phyloP scores from a whole-genome alignment of 1,284 basidiomycete genomes.

The Stereum hirsutum region DNA sequence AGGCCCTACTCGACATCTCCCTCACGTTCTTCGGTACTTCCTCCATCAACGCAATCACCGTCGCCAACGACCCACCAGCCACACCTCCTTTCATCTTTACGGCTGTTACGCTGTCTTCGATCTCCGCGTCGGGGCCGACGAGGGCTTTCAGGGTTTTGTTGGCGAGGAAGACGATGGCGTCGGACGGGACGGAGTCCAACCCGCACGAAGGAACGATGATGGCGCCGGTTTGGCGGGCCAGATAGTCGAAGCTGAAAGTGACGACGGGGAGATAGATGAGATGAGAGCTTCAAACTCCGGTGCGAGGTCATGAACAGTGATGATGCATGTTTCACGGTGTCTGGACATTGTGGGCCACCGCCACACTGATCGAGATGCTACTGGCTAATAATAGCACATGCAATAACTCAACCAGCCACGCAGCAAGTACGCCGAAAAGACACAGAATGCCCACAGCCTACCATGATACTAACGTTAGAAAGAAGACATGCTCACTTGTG shows the following conservation, averaged over 20 bases:
- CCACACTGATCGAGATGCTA: too few relatives aligned
- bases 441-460: too few relatives aligned
- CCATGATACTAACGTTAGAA: slow-evolving; percentile 2
- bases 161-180: slow-evolving; percentile 50
- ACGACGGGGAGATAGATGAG: slow-evolving; percentile 1
- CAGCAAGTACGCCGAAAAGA: too few relatives aligned
- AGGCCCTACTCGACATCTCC: slow-evolving; percentile 27
- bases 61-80: slow-evolving; percentile 66
- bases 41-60: slow-evolving; percentile 38
- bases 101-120: slow-evolving; percentile 31
- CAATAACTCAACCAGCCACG: too few relatives aligned
- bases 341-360: too few relatives aligned
- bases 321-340: too few relatives aligned
- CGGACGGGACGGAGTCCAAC: slow-evolving; percentile 67
- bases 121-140: slow-evolving; percentile 21
- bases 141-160: slow-evolving; percentile 34
- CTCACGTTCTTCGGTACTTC: slow-evolving; percentile 34
- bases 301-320: too few relatives aligned
- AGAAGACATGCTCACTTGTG: slow-evolving; percentile 24
- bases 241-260: slow-evolving; percentile 44
- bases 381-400: too few relatives aligned
- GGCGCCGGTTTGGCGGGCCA: slow-evolving; percentile 54
- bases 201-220: slow-evolving; percentile 67
- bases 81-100: slow-evolving; percentile 41
- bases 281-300: too few relatives aligned